Percentiles rank a stretch among this genome's conserved stretches.
These are phyloP conservation scores for Acanthamoeba culbertsoni DNA, from an alignment of 208 protist genomes.

Conservation along the genomic window DNA sequence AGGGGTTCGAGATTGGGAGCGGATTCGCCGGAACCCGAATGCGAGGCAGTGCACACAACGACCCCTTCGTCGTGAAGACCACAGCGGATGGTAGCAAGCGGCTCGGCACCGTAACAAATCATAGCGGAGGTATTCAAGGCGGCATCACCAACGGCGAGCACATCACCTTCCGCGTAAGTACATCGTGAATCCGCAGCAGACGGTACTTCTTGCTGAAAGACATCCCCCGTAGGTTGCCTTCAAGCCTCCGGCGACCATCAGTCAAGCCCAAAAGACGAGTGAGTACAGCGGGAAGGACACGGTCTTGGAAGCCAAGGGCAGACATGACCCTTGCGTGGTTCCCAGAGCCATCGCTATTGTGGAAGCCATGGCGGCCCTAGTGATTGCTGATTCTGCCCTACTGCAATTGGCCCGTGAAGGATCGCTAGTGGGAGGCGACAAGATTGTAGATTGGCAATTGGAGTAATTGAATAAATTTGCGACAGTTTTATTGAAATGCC, in stretches of 20 bases:
- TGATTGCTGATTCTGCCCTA: conserved; percentile 79
- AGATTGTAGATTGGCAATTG: too few relatives aligned
- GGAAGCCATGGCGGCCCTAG: conserved; percentile 84
- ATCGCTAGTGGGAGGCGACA: too few relatives aligned
- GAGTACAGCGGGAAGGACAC: conserved; percentile 72
- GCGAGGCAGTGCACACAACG: conserved; percentile 83
- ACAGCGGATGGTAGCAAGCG: conserved; percentile 28
- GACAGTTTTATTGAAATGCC: too few relatives aligned
- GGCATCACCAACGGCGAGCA: conserved; percentile 85
- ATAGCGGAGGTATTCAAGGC: conserved; percentile 71
- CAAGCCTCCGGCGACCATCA: conserved; percentile 88
- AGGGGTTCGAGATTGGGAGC: conserved; percentile 81
- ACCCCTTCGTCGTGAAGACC: conserved; percentile 74
- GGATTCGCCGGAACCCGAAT: conserved; percentile 57
- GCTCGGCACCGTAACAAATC: conserved; percentile 22
- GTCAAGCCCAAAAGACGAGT: conserved; percentile 75
- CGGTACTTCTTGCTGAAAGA: not conserved
- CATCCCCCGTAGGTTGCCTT: conserved; percentile 79
- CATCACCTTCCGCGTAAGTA: conserved; percentile 76
- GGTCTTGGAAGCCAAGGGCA: conserved; percentile 80
- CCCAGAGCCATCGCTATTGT: conserved; percentile 85
- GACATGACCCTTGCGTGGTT: conserved; percentile 80
- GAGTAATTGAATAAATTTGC: too few relatives aligned
- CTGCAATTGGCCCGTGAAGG: conserved; percentile 63
- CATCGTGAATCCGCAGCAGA: not conserved